Conservation (phyloP, 2,329 filamentous ascomycete species). For the Aspergillus ochraceus region DNA sequence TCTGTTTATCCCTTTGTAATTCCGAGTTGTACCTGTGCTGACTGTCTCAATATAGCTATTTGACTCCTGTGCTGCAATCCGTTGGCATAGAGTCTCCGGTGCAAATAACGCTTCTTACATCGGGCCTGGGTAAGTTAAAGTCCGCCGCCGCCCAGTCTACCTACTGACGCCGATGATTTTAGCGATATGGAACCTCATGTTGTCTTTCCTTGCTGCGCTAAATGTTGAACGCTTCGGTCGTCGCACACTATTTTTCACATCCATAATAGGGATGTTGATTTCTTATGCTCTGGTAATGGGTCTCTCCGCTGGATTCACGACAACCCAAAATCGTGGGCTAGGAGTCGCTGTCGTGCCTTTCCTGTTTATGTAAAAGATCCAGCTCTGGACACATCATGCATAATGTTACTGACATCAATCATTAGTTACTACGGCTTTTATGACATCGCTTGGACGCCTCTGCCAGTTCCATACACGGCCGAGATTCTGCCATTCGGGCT, state of each 20-base stretch:
- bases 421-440: conserved; percentile 23
- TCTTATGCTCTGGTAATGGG: conserved; percentile 14
- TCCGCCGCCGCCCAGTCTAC: too few relatives aligned
- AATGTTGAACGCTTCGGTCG: background rate
- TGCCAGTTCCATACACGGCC: conserved; percentile 29
- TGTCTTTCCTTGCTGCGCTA: background rate
- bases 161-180: too few relatives aligned
- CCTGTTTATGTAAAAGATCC: too few relatives aligned
- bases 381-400: too few relatives aligned
- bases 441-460: conserved; percentile 30
- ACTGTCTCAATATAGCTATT: too few relatives aligned
- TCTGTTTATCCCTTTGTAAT: background rate
- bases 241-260: background rate
- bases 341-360: too few relatives aligned
- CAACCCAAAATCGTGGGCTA: too few relatives aligned
- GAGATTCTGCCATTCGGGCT: conserved; percentile 39
- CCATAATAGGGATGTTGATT: conserved; percentile 25
- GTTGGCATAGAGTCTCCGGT: background rate
- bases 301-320: too few relatives aligned
- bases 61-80: background rate
- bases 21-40: too few relatives aligned
- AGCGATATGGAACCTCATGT: too few relatives aligned
- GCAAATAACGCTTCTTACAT: background rate
- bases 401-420: background rate
- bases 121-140: background rate